Conservation (phyloP, 129 eudicot species). For the Erigeron canadensis region DNA sequence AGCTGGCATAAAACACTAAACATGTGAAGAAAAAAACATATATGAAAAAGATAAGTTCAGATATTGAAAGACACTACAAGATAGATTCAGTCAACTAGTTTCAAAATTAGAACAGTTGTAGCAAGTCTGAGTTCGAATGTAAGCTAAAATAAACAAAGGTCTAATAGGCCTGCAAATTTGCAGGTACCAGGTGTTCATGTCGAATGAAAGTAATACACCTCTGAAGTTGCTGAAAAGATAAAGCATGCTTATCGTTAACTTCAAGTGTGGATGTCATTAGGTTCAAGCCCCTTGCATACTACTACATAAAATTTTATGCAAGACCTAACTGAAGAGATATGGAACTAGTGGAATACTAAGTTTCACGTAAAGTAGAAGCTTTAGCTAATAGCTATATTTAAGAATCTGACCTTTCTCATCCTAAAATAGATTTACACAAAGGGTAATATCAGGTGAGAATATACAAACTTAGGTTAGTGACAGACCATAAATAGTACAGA, state of each 20-base stretch:
- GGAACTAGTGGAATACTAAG: not conserved
- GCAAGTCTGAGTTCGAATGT: slow-evolving; percentile 6
- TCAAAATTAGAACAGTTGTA: not conserved
- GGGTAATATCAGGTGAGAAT: not conserved
- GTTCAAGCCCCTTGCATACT: not conserved
- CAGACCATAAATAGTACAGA: not conserved
- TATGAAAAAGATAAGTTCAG: slow-evolving; percentile 21
- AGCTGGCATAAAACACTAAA: slow-evolving; percentile 65
- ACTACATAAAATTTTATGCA: not conserved
- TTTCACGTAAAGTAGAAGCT: not conserved
- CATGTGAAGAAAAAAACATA: slow-evolving; percentile 19
- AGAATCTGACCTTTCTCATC: not conserved
- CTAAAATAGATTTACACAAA: not conserved
- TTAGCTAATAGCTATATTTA: not conserved
- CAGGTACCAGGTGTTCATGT: not conserved
- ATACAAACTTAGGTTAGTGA: not conserved
- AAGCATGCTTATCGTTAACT: not conserved
- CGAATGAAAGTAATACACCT: not conserved
- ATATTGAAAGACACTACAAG: not conserved
- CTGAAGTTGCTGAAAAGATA: not conserved
- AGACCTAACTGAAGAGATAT: not conserved
- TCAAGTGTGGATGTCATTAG: not conserved
- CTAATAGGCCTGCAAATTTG: not conserved
- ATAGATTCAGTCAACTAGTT: slow-evolving; percentile 2
- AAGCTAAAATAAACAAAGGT: not conserved